Evolutionary conservation across 2,329 filamentous ascomycete genomes (phyloP).

Genomic region (Aspergillus intermedius): DNA sequence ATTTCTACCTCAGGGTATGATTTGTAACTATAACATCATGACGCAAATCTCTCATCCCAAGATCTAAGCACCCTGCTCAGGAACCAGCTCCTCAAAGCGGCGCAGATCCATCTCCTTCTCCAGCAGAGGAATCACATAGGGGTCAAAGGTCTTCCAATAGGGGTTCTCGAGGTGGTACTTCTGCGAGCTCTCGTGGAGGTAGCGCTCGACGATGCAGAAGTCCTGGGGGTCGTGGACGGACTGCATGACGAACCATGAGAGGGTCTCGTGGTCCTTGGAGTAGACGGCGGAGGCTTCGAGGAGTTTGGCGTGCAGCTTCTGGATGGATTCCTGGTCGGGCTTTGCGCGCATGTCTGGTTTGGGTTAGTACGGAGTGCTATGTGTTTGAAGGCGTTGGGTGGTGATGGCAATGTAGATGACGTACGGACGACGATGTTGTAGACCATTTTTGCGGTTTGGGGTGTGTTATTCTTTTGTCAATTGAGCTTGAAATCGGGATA

Average conservation of each 20-base stretch:
- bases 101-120: constrained; percentile 64
- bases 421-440: constrained; percentile 26
- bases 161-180: constrained; percentile 62
- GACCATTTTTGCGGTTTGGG: constrained; percentile 15
- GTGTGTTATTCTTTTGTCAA: not conserved
- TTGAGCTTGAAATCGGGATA: not conserved
- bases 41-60: not conserved
- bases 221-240: constrained; percentile 60
- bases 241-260: constrained; percentile 73
- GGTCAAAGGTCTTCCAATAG: constrained; percentile 71
- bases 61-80: not conserved
- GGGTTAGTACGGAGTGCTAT: not conserved
- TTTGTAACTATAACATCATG: not conserved
- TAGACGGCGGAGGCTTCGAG: constrained; percentile 69
- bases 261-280: constrained; percentile 63
- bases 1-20: not conserved
- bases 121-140: constrained; percentile 63
- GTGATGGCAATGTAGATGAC: constrained; percentile 2
- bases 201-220: constrained; percentile 71
- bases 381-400: not conserved
- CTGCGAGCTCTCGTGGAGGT: constrained; percentile 56
- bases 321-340: constrained; percentile 55
- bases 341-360: constrained; percentile 57
- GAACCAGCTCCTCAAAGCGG: constrained; percentile 59
- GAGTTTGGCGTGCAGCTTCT: constrained; percentile 64